phyloP scores from a whole-genome alignment of 805 yeast species.

The Cyberlindnera saturnus region DNA sequence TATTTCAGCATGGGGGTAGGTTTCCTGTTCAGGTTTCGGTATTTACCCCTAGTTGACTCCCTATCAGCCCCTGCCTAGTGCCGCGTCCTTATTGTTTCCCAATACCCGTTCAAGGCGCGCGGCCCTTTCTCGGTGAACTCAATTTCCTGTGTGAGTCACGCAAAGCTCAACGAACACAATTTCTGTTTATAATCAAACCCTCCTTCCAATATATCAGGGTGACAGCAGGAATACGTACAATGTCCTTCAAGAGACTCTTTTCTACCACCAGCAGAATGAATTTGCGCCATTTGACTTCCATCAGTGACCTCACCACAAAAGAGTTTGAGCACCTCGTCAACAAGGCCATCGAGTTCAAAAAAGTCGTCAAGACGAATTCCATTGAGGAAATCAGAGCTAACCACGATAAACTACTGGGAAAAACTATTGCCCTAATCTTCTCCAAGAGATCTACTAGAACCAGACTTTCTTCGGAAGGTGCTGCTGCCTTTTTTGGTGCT shows the following conservation, averaged over 20 bases:
- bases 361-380: constrained; percentile 51
- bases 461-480: constrained; percentile 90
- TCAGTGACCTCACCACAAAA: constrained; percentile 64
- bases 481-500: constrained; percentile 87
- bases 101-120: too few relatives aligned
- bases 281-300: constrained; percentile 70
- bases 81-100: too few relatives aligned
- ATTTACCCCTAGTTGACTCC: too few relatives aligned
- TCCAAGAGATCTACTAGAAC: constrained; percentile 94
- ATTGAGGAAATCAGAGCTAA: constrained; percentile 28
- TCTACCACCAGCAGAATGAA: constrained; percentile 7
- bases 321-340: constrained; percentile 70
- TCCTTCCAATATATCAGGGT: background rate
- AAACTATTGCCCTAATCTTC: constrained; percentile 76
- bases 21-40: too few relatives aligned
- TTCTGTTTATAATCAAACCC: too few relatives aligned
- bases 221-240: background rate
- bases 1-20: too few relatives aligned
- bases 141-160: background rate
- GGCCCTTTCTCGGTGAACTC: background rate
- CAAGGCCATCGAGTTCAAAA: constrained; percentile 68
- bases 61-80: too few relatives aligned
- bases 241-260: constrained; percentile 15
- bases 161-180: too few relatives aligned
- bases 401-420: constrained; percentile 61